These are phyloP conservation scores for Helianthus annuus DNA, from an alignment of 129 eudicot genomes.

Conservation along the genomic window HanXRQr2.0-SUNRISE NC_035443.2:1784057-1784556, in stretches of 20 bases:
- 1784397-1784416: too few species aligned
- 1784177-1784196: not conserved
- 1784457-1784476: not conserved
- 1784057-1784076: not conserved
- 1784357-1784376: too few species aligned
- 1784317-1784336: not conserved
- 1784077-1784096: not conserved
- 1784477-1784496: not conserved
- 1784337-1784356: too few species aligned
- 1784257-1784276: not conserved
- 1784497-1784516: not conserved
- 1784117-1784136: not conserved
- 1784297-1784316: not conserved
- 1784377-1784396: too few species aligned
- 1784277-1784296: not conserved
- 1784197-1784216: not conserved
- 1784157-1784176: not conserved
- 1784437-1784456: not conserved
- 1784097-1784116: not conserved
- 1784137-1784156: not conserved
- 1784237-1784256: not conserved
- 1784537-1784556: not conserved
- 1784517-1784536: not conserved
- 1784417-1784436: too few species aligned
- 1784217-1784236: not conserved